A percentile compares a stretch with the other conserved stretches of the same genome.
Conservation (phyloP, 352 stramenopile genomes). For the Salisapilia sapeloensis region DNA sequence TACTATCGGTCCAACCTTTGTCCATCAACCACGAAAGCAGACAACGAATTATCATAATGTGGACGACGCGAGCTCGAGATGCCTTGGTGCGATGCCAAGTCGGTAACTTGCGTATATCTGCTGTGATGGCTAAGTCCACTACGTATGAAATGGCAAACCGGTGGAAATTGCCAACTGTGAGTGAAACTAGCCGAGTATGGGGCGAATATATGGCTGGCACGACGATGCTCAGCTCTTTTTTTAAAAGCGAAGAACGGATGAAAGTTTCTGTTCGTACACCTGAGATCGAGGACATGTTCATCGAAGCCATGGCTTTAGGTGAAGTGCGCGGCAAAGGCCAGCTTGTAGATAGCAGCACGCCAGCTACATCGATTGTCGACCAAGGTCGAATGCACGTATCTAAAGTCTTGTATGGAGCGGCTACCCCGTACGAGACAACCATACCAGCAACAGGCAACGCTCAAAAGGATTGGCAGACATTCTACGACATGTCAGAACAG, state of each 20-base stretch:
- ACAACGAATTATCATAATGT: constrained; percentile 13
- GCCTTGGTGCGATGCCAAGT: constrained; percentile 57
- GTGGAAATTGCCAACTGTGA: constrained; percentile 26
- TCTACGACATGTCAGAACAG: constrained; percentile 76
- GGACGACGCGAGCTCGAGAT: constrained; percentile 38
- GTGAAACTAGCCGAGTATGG: constrained; percentile 41
- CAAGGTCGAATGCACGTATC: constrained; percentile 48
- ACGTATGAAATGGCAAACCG: constrained; percentile 31
- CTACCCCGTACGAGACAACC: constrained; percentile 63
- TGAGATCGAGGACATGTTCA: constrained; percentile 50
- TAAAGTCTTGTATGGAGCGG: constrained; percentile 58
- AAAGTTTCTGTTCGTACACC: constrained; percentile 49
- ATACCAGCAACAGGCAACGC: constrained; percentile 41
- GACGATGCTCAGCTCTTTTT: constrained; percentile 76
- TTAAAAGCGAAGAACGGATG: constrained; percentile 74
- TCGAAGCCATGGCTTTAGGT: constrained; percentile 58
- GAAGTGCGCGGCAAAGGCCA: constrained; percentile 58
- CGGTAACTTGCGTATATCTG: constrained; percentile 65
- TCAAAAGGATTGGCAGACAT: constrained; percentile 62
- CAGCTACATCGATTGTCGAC: constrained; percentile 4
- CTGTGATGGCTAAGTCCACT: constrained; percentile 38
- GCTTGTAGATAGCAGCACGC: constrained; percentile 8
- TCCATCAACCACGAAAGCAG: neutral
- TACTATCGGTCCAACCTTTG: no score
- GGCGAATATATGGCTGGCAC: constrained; percentile 79